Conservation (phyloP, 257 asterid species). For the Lantana camara region DNA sequence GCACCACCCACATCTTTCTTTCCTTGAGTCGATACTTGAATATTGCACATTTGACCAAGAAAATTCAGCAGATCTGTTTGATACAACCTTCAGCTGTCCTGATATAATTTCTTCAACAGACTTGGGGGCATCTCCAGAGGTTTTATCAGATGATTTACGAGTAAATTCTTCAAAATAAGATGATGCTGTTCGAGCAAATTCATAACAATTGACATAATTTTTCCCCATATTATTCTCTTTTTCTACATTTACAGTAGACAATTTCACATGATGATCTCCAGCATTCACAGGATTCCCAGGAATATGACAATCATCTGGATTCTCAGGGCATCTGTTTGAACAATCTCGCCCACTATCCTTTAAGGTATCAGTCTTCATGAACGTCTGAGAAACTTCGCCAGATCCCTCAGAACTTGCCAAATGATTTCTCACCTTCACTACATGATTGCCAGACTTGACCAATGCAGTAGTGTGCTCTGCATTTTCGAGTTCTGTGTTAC, state of each 20-base stretch:
- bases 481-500: constrained; percentile 45
- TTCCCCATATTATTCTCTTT: too few relatives aligned
- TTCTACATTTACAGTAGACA: constrained; percentile 34
- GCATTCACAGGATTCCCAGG: constrained; percentile 36
- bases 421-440: constrained; percentile 46
- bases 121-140: constrained; percentile 44
- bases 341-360: constrained; percentile 33
- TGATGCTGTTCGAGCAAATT: constrained; percentile 72
- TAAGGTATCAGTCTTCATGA: constrained; percentile 33
- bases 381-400: constrained; percentile 63
- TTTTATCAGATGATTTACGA: constrained; percentile 52
- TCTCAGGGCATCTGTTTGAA: constrained; percentile 38
- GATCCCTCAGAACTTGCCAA: constrained; percentile 79
- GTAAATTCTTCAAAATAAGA: constrained; percentile 52
- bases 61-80: constrained; percentile 56
- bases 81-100: constrained; percentile 70
- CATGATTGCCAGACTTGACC: constrained; percentile 41
- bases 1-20: constrained; percentile 98
- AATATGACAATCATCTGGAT: constrained; percentile 39
- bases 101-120: constrained; percentile 64
- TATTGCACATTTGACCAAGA: constrained; percentile 65
- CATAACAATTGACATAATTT: constrained; percentile 67
- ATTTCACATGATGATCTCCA: constrained; percentile 32
- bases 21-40: constrained; percentile 40
- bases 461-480: constrained; percentile 32